Conservation (phyloP, 2,329 filamentous ascomycete species). For the Tolypocladium amazonense region DNA sequence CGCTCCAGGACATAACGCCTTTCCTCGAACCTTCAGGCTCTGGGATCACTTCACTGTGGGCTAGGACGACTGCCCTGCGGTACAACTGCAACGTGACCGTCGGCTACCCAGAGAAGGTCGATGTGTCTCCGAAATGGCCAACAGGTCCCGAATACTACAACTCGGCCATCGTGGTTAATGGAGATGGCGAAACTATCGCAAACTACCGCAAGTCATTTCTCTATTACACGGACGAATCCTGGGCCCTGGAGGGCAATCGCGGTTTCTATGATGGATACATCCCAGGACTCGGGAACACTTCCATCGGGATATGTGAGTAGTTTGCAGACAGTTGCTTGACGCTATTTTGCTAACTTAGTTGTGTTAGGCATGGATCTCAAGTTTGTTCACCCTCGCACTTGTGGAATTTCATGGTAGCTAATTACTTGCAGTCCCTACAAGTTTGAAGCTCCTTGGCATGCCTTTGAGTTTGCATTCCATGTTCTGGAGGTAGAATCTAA, state of each 20-base stretch:
- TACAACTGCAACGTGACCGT: conserved; percentile 57
- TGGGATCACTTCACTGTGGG: conserved; percentile 64
- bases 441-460: conserved; percentile 26
- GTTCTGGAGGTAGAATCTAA: conserved; percentile 45
- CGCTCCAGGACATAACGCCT: conserved; percentile 54
- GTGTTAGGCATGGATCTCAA: conserved; percentile 45
- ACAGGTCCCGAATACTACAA: conserved; percentile 44
- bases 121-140: conserved; percentile 38
- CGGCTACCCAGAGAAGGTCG: conserved; percentile 65
- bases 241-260: conserved; percentile 42
- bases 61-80: conserved; percentile 52
- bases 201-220: conserved; percentile 53
- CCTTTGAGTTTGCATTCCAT: conserved; percentile 39
- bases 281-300: conserved; percentile 36
- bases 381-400: conserved; percentile 21
- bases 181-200: conserved; percentile 47
- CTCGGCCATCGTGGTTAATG: conserved; percentile 40
- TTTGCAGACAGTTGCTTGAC: neutral
- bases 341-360: neutral
- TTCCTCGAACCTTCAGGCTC: conserved; percentile 56
- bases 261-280: conserved; percentile 39
- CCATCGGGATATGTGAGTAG: conserved; percentile 45
- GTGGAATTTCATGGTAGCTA: neutral
- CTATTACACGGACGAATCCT: conserved; percentile 50
- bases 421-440: conserved; percentile 19